Evolutionary conservation across 805 yeast species (phyloP).

Genomic region (Wickerhamomyces canadensis): DNA sequence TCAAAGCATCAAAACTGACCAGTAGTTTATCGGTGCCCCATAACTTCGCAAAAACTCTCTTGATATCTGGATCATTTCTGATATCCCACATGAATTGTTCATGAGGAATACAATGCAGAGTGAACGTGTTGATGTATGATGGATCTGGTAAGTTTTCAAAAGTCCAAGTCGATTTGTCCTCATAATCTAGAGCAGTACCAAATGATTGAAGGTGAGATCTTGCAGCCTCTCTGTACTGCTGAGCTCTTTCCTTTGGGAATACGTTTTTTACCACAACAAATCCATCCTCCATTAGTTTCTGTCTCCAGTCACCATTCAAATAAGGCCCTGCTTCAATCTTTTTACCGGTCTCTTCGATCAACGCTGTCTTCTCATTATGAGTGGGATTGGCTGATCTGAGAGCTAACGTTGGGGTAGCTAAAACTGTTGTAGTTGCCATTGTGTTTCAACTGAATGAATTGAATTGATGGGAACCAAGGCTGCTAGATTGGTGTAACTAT

Average conservation of each 20-base stretch:
- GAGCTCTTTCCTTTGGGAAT: conserved; percentile 17
- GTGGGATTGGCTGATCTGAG: background rate
- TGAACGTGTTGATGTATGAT: conserved; percentile 10
- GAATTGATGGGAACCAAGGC: no score
- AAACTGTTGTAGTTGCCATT: no score
- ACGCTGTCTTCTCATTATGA: background rate
- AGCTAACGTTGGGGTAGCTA: no score
- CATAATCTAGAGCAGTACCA: conserved; percentile 15
- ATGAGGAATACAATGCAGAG: conserved; percentile 16
- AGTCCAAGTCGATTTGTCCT: conserved; percentile 22
- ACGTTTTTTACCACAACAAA: conserved; percentile 24
- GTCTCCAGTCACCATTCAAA: background rate
- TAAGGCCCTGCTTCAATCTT: background rate
- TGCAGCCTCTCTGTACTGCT: conserved; percentile 14
- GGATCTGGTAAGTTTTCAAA: conserved; percentile 20
- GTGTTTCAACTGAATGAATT: no score
- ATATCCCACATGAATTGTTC: conserved; percentile 28
- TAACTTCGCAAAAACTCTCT: conserved; percentile 20
- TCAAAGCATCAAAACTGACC: conserved; percentile 26
- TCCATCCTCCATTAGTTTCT: conserved; percentile 16
- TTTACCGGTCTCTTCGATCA: background rate
- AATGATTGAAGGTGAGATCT: conserved; percentile 20
- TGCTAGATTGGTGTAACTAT: no score
- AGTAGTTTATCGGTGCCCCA: conserved; percentile 27
- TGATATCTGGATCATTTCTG: conserved; percentile 21